Conservation (phyloP, 441 rosid genomes). For the Erodium trifolium region DNA sequence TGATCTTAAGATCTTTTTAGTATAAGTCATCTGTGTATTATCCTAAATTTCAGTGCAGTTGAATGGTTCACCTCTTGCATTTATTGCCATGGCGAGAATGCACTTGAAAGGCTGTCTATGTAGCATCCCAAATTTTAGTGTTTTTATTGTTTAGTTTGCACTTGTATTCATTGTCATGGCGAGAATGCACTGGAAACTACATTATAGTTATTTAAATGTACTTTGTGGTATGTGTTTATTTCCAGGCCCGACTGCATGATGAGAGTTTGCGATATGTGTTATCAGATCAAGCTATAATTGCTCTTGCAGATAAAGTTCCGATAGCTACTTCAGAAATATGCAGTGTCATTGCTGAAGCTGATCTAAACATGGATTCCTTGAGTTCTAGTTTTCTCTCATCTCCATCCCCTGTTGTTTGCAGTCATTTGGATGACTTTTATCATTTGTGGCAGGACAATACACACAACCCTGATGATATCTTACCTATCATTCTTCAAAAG, state of each 20-base stretch:
- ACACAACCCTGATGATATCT: slow-evolving; percentile 35
- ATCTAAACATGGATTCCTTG: slow-evolving; percentile 36
- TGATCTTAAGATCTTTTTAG: slow-evolving; percentile 5
- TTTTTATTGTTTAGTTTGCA: neutral
- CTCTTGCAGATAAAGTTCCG: slow-evolving; percentile 49
- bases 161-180: neutral
- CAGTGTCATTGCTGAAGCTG: slow-evolving; percentile 51
- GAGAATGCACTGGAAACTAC: slow-evolving; percentile 7
- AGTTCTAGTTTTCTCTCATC: slow-evolving; percentile 41
- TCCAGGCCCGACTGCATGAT: slow-evolving; percentile 90
- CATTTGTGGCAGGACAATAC: slow-evolving; percentile 34
- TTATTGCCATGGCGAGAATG: slow-evolving; percentile 7
- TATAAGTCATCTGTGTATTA: slow-evolving; percentile 6
- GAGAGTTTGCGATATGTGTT: slow-evolving; percentile 77
- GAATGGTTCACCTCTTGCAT: slow-evolving; percentile 4
- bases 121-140: neutral
- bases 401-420: slow-evolving; percentile 57
- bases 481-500: slow-evolving; percentile 44
- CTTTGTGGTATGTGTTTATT: slow-evolving; percentile 19
- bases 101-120: neutral
- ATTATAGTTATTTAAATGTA: slow-evolving; percentile 14
- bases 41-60: neutral
- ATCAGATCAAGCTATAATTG: slow-evolving; percentile 70
- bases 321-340: slow-evolving; percentile 36
- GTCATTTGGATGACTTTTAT: slow-evolving; percentile 58